Conservation (phyloP, 2,329 filamentous ascomycete genomes). For the Fusarium sp. region DNA sequence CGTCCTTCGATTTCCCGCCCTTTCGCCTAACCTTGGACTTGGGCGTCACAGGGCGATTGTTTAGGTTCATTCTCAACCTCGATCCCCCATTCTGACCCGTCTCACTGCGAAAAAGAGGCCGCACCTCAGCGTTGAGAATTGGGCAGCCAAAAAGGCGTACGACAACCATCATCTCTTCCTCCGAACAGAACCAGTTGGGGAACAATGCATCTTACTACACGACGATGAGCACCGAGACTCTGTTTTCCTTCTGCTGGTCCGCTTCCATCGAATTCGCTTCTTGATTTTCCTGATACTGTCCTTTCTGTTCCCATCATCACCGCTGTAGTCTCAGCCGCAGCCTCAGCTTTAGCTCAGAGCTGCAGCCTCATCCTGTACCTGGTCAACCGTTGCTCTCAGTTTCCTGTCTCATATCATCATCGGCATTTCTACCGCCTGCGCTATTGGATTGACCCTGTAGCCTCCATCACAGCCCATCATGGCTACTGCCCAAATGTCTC, state of each 20-base stretch:
- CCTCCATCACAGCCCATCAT: conserved; percentile 53
- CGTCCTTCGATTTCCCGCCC: conserved; percentile 20
- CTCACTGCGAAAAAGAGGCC: conserved; percentile 33
- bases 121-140: conserved; percentile 15
- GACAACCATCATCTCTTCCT: conserved; percentile 29
- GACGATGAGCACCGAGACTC: conserved; percentile 69
- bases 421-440: conserved; percentile 37
- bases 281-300: conserved; percentile 59
- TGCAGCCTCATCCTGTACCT: conserved; percentile 41
- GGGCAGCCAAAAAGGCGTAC: conserved; percentile 39
- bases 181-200: conserved; percentile 41
- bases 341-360: conserved; percentile 8
- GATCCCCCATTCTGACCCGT: conserved; percentile 30
- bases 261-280: conserved; percentile 67
- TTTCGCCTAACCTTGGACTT: conserved; percentile 32
- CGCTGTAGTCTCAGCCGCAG: conserved; percentile 40
- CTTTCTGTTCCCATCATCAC: conserved; percentile 51
- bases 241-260: conserved; percentile 63
- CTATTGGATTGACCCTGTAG: conserved; percentile 42
- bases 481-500: conserved; percentile 62
- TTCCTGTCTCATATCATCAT: conserved; percentile 33
- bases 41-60: conserved; percentile 32
- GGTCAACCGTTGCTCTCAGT: conserved; percentile 34
- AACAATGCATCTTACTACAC: conserved; percentile 58
- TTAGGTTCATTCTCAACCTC: conserved; percentile 23